Conservation (phyloP, 495 filamentous ascomycete genomes). For the Tuber umbilicatum region DNA sequence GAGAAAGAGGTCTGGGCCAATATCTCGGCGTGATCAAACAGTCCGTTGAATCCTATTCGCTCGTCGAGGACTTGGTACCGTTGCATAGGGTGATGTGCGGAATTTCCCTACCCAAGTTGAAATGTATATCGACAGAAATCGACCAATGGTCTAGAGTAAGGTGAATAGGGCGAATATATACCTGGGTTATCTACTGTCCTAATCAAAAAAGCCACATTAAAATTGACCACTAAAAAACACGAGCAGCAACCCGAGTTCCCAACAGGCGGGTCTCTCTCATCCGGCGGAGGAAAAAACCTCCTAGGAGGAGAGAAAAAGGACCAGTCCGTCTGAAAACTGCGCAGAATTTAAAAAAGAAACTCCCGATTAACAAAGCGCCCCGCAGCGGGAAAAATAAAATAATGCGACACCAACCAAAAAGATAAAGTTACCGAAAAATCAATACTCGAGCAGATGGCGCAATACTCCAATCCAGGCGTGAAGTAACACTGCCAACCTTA, state of each 20-base stretch:
- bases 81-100: background rate
- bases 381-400: background rate
- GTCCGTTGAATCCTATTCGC: background rate
- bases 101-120: background rate
- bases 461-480: background rate
- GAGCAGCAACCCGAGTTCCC: background rate
- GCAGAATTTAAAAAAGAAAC: background rate
- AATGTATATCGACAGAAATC: background rate
- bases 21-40: background rate
- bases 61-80: background rate
- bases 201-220: background rate
- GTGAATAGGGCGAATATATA: background rate
- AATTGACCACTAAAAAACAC: background rate
- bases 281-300: background rate
- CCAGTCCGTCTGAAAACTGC: background rate
- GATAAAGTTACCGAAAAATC: background rate
- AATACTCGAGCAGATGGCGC: background rate
- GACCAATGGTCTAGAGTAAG: conserved; percentile 3
- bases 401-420: background rate
- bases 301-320: background rate
- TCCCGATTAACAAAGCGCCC: background rate
- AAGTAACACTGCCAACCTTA: background rate
- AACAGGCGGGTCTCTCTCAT: background rate
- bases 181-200: conserved; percentile 1
- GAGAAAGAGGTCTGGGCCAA: background rate